phyloP scores from a whole-genome alignment of 192 early-diverging fungal species.

The Linnemannia elongata region DNA sequence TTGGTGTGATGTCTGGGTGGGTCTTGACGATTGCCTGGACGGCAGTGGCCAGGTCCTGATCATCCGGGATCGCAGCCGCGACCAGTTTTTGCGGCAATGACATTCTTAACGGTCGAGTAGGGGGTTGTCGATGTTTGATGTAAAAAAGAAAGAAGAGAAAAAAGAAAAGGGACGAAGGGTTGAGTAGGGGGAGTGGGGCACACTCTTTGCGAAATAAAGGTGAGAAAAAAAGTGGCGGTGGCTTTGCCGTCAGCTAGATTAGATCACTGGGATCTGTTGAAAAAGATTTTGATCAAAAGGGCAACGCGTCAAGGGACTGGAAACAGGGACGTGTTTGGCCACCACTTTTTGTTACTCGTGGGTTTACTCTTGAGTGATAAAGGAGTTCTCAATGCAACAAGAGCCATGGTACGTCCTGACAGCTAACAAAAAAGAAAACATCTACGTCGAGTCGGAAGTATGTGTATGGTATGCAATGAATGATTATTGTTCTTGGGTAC shows the following conservation, averaged over 20 bases:
- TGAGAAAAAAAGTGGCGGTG: conserved; percentile 9
- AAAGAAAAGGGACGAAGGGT: neutral
- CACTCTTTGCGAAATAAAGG: too few species aligned
- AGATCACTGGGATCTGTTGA: neutral
- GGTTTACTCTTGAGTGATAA: too few species aligned
- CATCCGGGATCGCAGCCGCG: conserved; percentile 35
- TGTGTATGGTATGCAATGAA: too few species aligned
- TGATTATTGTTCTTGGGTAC: too few species aligned
- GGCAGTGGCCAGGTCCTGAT: conserved; percentile 15
- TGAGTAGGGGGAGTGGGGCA: too few species aligned
- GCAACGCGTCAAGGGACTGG: neutral
- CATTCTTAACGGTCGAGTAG: conserved; percentile 4
- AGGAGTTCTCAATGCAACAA: too few species aligned
- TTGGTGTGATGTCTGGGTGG: conserved; percentile 26
- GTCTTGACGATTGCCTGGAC: conserved; percentile 23
- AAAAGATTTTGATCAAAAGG: neutral
- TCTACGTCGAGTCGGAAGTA: too few species aligned
- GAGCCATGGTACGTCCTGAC: too few species aligned
- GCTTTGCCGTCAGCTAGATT: neutral
- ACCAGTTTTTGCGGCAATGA: conserved; percentile 27
- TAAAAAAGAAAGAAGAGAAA: neutral
- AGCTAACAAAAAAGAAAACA: too few species aligned
- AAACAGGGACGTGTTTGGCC: neutral
- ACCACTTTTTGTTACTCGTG: neutral
- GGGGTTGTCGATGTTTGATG: too few species aligned